phyloP scores from a whole-genome alignment of 352 stramenopile species.

The Phytophthora litchii region DNA sequence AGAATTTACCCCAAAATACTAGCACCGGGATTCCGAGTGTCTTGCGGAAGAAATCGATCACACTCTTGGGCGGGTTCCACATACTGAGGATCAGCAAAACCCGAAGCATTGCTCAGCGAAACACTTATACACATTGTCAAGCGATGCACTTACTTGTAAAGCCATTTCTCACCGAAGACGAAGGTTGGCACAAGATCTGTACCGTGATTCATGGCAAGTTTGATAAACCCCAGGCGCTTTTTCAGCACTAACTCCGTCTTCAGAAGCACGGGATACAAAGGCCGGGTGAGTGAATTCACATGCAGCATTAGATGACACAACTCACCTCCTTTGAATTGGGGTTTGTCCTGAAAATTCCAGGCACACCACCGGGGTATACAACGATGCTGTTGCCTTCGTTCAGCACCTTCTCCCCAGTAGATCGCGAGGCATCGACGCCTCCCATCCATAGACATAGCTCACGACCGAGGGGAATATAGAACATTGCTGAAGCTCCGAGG shows the following conservation, averaged over 20 bases:
- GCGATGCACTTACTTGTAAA: slow-evolving; percentile 47
- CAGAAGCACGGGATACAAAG: background rate
- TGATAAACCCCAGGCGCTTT: slow-evolving; percentile 52
- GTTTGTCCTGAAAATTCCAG: slow-evolving; percentile 52
- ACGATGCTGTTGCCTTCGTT: slow-evolving; percentile 46
- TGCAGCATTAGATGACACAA: no score
- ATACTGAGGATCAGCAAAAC: slow-evolving; percentile 28
- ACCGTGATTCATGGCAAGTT: slow-evolving; percentile 49
- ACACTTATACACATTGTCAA: no score
- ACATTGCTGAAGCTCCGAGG: slow-evolving; percentile 64
- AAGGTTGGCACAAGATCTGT: slow-evolving; percentile 54
- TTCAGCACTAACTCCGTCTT: slow-evolving; percentile 48
- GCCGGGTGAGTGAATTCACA: no score
- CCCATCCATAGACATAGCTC: slow-evolving; percentile 67
- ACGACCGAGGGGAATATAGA: slow-evolving; percentile 58
- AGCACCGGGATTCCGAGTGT: slow-evolving; percentile 67
- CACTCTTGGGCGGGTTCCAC: slow-evolving; percentile 56
- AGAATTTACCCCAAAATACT: slow-evolving; percentile 75
- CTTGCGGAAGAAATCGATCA: slow-evolving; percentile 58
- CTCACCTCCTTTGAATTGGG: slow-evolving; percentile 53
- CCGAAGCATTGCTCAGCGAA: no score
- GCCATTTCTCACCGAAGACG: slow-evolving; percentile 62
- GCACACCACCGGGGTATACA: slow-evolving; percentile 51
- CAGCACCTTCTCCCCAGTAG: slow-evolving; percentile 48
- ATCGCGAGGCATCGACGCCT: slow-evolving; percentile 47